phyloP scores from a whole-genome alignment of 2,329 filamentous ascomycete genomes.

The Pseudogymnoascus sp. region DNA sequence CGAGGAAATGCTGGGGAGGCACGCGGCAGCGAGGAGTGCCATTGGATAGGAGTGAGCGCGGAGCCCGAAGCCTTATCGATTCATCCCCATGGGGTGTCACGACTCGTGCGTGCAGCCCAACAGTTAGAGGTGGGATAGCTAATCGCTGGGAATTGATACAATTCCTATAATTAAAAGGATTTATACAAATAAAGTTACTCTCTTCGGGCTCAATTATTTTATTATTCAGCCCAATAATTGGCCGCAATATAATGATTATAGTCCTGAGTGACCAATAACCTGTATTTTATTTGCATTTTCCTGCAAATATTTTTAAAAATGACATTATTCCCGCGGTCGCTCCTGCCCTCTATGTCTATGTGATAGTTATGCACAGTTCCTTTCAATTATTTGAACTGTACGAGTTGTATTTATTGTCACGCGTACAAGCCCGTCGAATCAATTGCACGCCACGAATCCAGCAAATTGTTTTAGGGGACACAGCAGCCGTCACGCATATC shows the following conservation, averaged over 20 bases:
- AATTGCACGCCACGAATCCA: slow-evolving; percentile 3
- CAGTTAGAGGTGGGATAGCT: background rate
- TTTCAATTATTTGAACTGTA: background rate
- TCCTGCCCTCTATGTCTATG: background rate
- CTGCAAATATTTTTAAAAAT: background rate
- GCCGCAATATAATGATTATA: background rate
- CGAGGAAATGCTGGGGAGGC: slow-evolving; percentile 4
- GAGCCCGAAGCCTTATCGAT: slow-evolving; percentile 4
- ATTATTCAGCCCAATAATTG: background rate
- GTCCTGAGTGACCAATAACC: background rate
- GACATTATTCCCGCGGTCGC: too few species aligned
- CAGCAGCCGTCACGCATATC: background rate
- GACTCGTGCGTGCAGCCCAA: background rate
- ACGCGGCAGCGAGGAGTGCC: background rate
- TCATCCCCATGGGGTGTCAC: slow-evolving; percentile 4
- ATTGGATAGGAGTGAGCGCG: background rate
- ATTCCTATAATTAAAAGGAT: background rate
- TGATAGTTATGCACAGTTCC: background rate
- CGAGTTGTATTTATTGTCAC: slow-evolving; percentile 3
- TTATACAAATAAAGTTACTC: background rate
- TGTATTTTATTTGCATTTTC: background rate
- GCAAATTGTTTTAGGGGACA: background rate
- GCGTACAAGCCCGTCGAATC: background rate
- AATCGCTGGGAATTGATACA: background rate
- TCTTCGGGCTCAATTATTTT: background rate